Conservation (phyloP, 306 rosid genomes). For the Argentina anserina region DNA sequence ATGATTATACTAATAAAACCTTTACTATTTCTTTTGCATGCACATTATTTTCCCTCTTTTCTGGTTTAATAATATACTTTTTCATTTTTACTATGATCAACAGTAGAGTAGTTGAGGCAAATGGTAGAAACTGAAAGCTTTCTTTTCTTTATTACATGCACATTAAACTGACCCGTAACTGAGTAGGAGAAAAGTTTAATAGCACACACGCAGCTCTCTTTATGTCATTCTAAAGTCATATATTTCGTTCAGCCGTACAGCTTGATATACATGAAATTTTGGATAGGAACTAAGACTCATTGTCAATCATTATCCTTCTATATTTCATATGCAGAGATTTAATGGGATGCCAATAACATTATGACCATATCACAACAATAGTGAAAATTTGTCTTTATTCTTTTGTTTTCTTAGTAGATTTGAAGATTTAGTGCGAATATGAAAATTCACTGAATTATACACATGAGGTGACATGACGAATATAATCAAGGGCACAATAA, state of each 20-base stretch:
- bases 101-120: background rate
- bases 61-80: background rate
- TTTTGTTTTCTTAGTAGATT: background rate
- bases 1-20: background rate
- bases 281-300: background rate
- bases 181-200: background rate
- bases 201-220: background rate
- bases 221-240: background rate
- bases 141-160: background rate
- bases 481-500: background rate
- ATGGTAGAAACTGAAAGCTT: background rate
- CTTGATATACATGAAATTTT: background rate
- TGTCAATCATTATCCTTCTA: background rate
- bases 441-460: background rate
- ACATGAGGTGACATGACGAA: background rate
- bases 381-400: background rate
- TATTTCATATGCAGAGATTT: background rate
- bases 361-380: background rate
- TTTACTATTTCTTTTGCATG: background rate
- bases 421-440: background rate
- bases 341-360: background rate
- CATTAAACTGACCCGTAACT: background rate
- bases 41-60: background rate
- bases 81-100: background rate
- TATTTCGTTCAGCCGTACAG: background rate